Conservation (phyloP, 2,329 filamentous ascomycete species). For the Diaporthe longicolla region DNA sequence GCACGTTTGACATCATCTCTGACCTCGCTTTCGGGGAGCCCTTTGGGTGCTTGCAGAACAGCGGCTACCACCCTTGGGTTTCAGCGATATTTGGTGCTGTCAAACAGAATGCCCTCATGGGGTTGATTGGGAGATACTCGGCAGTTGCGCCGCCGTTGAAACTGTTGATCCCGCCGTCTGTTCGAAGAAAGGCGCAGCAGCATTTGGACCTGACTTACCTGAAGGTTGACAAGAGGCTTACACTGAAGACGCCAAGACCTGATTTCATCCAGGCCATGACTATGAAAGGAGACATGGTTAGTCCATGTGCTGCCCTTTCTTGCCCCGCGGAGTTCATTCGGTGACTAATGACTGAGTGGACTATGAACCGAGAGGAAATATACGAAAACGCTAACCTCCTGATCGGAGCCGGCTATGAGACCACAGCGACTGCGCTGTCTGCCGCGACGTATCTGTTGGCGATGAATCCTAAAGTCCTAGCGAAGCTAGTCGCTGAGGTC, state of each 20-base stretch:
- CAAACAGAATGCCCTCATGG: neutral
- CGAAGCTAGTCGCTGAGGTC: constrained; percentile 55
- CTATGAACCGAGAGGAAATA: constrained; percentile 16
- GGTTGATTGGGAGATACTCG: neutral
- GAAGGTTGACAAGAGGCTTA: constrained; percentile 11
- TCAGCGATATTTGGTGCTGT: neutral
- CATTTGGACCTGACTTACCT: neutral
- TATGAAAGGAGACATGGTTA: constrained; percentile 41
- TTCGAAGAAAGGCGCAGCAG: constrained; percentile 1
- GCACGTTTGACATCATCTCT: constrained; percentile 50
- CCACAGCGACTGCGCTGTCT: constrained; percentile 44
- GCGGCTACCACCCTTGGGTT: constrained; percentile 9
- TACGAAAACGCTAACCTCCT: constrained; percentile 34
- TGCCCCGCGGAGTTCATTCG: too few species aligned
- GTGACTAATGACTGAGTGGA: neutral
- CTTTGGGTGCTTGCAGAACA: constrained; percentile 18
- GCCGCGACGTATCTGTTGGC: constrained; percentile 50
- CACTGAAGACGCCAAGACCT: neutral
- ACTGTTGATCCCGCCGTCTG: neutral
- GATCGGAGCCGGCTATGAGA: constrained; percentile 45
- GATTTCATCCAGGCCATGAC: constrained; percentile 48
- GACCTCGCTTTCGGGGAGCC: constrained; percentile 34
- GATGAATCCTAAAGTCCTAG: constrained; percentile 49
- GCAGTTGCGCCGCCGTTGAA: neutral
- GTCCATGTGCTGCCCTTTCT: neutral